Base-by-base conservation (phyloP, 345 rosid genomes). In the Carallia pectinifolia region DNA sequence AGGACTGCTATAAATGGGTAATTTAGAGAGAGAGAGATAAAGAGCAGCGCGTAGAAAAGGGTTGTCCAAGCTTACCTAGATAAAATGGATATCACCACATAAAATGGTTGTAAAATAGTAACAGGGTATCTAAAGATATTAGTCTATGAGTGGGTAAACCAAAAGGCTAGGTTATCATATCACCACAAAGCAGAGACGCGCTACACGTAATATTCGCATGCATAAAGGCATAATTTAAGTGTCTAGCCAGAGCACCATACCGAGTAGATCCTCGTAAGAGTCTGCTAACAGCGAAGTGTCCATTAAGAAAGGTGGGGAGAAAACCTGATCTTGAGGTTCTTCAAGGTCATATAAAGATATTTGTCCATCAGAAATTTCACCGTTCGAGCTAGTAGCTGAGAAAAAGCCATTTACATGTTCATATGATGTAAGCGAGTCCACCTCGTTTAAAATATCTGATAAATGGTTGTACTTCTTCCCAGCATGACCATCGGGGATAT, bases 291-390 rank as follows among this genome's bases (percentile, higher is more conserved):
- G 66, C 38, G 90, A 84, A 19, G 93, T 79, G 70, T 90, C 97
- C 88, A 90, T 82, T 50, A 95, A 80, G 71, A 95, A 78, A 81
- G 92, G 99, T 58, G 99, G 98, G 9, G 99, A 95, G 75, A 89
- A 89, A 50, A 89, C 97, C 84, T 86, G 89, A 75, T 85, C 90
- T 69, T 81, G 83, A 30, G 74, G 62, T 69, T 85, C 97, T 61
- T 92, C 93, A 70, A 85, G 67, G 55, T 86, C 92, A 79, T 79
- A 92, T 75, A 85, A 85, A 0, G 85, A 83, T 63, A 81, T 83
- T 16, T 79, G 89, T 37, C 84, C 69, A 76, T 86, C 88, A 23
- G 88, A 81, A 68, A 84, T 70, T 56, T 76, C 81, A 81, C 80
- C 85, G 78, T 88, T 86, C 73, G 90, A 82, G 54, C 86, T 85